phyloP scores from a whole-genome alignment of 2,329 filamentous ascomycete genomes.

The Teratosphaeria pseudoeucalypti region DNA sequence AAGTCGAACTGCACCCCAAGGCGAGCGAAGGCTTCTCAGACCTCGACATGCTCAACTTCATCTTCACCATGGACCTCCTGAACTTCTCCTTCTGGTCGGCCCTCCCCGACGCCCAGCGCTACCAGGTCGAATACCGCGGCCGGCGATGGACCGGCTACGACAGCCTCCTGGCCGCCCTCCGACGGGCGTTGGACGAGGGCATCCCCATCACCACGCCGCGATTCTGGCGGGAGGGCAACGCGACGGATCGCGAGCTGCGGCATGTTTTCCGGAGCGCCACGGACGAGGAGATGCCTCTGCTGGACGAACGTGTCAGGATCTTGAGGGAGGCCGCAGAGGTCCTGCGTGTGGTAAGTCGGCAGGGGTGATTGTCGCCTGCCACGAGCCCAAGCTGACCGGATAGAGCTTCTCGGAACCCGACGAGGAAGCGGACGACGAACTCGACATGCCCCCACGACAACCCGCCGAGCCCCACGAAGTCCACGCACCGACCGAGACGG shows the following conservation, averaged over 20 bases:
- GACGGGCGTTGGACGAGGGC: conserved; percentile 79
- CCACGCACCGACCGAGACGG: background rate
- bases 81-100: conserved; percentile 97
- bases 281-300: conserved; percentile 74
- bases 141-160: conserved; percentile 89
- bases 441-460: background rate
- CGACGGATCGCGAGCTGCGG: conserved; percentile 60
- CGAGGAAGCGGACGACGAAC: background rate
- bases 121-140: conserved; percentile 70
- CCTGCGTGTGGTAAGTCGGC: conserved; percentile 33
- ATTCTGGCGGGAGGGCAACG: conserved; percentile 57
- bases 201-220: conserved; percentile 81
- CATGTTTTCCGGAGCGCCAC: conserved; percentile 81
- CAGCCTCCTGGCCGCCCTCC: conserved; percentile 79
- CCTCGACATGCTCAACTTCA: conserved; percentile 57
- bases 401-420: conserved; percentile 8
- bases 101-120: conserved; percentile 57
- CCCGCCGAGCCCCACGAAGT: background rate
- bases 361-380: background rate
- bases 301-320: conserved; percentile 66
- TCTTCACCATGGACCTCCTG: conserved; percentile 92
- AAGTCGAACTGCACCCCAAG: conserved; percentile 84
- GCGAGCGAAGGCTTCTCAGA: conserved; percentile 20
- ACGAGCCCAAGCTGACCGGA: conserved; percentile 5
- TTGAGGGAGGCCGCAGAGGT: conserved; percentile 74